Percentiles rank a stretch among this genome's conserved stretches.
Evolutionary conservation across 2,329 filamentous ascomycete genomes (phyloP).

Genomic region (Penicillium sp.): DNA sequence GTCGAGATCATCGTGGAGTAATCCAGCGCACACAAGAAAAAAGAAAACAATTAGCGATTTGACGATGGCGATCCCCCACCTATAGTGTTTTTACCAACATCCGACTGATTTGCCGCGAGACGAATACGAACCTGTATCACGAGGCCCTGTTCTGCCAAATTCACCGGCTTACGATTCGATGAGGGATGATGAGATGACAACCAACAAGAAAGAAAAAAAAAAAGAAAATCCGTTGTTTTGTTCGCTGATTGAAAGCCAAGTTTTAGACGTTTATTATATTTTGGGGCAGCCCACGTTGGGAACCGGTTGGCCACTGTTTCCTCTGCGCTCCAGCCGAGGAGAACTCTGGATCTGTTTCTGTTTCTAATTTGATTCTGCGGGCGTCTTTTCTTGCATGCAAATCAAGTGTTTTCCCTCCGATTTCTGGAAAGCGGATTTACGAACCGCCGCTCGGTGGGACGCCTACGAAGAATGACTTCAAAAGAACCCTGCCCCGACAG

Average conservation of each 20-base stretch:
- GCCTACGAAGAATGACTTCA: conserved; percentile 35
- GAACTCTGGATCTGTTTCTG: conserved; percentile 13
- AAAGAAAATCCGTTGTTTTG: conserved; percentile 30
- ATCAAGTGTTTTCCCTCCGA: conserved; percentile 17
- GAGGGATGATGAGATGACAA: conserved; percentile 46
- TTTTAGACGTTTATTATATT: conserved; percentile 40
- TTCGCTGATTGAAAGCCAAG: conserved; percentile 37
- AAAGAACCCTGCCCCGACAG: conserved; percentile 30
- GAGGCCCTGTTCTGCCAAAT: conserved; percentile 36
- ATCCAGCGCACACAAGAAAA: conserved; percentile 16
- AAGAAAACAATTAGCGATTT: not conserved
- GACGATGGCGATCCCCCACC: conserved; percentile 30
- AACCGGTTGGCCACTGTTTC: conserved; percentile 17
- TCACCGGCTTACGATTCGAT: conserved; percentile 45
- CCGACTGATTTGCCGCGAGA: conserved; percentile 39
- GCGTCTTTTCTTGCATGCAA: conserved; percentile 26
- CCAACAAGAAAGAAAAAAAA: conserved; percentile 32
- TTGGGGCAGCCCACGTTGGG: conserved; percentile 39
- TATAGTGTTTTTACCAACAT: conserved; percentile 27
- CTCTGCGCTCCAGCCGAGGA: not conserved
- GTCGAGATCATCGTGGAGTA: conserved; percentile 62
- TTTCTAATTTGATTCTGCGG: conserved; percentile 16
- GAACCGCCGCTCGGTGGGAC: conserved; percentile 26
- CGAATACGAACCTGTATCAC: conserved; percentile 41
- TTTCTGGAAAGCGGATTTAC: conserved; percentile 26